Evolutionary conservation across 768 basidiomycete species (phyloP).

Genomic region (Lactarius sanguifluus): DNA sequence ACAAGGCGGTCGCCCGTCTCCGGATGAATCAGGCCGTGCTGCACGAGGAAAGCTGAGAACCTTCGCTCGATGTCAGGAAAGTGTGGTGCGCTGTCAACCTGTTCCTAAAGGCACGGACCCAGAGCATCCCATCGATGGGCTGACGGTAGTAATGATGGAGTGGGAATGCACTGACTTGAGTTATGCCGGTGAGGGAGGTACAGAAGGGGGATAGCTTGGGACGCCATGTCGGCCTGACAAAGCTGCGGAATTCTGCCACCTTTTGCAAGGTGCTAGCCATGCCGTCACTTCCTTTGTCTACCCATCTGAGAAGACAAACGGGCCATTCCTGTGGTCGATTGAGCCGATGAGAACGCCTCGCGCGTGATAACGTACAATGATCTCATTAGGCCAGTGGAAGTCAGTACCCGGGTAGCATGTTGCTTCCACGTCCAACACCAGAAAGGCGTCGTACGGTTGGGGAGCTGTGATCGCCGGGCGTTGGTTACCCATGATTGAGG

Average conservation of each 20-base stretch:
- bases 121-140: slow-evolving; percentile 1
- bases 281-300: slow-evolving; percentile 53
- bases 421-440: slow-evolving; percentile 89
- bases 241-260: slow-evolving; percentile 82
- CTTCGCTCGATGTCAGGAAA: slow-evolving; percentile 67
- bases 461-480: slow-evolving; percentile 30
- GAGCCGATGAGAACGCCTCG: slow-evolving; percentile 4
- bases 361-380: slow-evolving; percentile 64
- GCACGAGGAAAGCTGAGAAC: slow-evolving; percentile 66
- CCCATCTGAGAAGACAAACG: slow-evolving; percentile 85
- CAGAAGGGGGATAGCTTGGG: slow-evolving; percentile 84
- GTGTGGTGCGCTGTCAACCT: slow-evolving; percentile 75
- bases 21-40: slow-evolving; percentile 67
- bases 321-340: slow-evolving; percentile 75
- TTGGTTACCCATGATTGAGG: slow-evolving; percentile 4
- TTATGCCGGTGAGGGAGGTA: slow-evolving; percentile 84
- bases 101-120: slow-evolving; percentile 49
- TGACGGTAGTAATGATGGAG: background rate
- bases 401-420: slow-evolving; percentile 69
- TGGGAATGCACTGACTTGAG: slow-evolving; percentile 62
- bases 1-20: slow-evolving; percentile 54
- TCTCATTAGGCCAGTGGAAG: slow-evolving; percentile 91
- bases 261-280: slow-evolving; percentile 59
- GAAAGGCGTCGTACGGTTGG: slow-evolving; percentile 70
- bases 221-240: slow-evolving; percentile 85